Conservation (phyloP, 306 rosid species). For the Macrotyloma uniflorum region DNA sequence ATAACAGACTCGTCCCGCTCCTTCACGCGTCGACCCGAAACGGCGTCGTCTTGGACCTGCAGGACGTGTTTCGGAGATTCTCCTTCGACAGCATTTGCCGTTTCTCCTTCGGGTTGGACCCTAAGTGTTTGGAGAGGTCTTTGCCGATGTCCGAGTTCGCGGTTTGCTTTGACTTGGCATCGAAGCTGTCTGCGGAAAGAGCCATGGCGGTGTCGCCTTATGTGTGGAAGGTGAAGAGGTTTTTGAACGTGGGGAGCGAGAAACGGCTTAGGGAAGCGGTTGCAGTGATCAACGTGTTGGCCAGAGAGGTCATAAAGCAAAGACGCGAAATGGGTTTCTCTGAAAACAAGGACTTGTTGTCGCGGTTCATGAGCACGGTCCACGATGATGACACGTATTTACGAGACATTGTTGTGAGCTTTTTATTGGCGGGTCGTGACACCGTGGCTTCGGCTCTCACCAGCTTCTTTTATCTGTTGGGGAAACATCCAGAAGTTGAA, state of each 20-base stretch:
- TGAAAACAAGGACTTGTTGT: constrained; percentile 56
- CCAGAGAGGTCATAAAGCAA: constrained; percentile 58
- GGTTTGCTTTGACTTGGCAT: constrained; percentile 59
- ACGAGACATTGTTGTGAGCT: constrained; percentile 72
- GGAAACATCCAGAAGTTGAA: constrained; percentile 46
- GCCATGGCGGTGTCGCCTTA: constrained; percentile 65
- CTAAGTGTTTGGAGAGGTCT: constrained; percentile 54
- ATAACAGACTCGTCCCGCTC: constrained; percentile 57
- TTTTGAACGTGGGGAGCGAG: constrained; percentile 65
- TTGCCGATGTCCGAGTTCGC: constrained; percentile 62
- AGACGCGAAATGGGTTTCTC: constrained; percentile 50
- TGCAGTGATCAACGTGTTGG: constrained; percentile 49
- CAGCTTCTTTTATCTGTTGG: constrained; percentile 68
- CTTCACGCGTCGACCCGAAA: constrained; percentile 20
- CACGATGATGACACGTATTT: constrained; percentile 62
- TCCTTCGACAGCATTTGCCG: constrained; percentile 67
- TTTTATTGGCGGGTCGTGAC: constrained; percentile 81
- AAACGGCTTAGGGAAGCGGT: constrained; percentile 49
- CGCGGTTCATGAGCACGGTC: constrained; percentile 62
- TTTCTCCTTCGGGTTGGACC: constrained; percentile 76
- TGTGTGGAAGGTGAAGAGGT: constrained; percentile 68
- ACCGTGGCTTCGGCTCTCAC: constrained; percentile 77
- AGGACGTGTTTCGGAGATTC: constrained; percentile 67
- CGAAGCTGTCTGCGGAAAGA: constrained; percentile 70
- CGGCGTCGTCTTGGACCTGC: constrained; percentile 52